phyloP scores from a whole-genome alignment of 177 flowering plant species.

The Vitis hybrid region DNA sequence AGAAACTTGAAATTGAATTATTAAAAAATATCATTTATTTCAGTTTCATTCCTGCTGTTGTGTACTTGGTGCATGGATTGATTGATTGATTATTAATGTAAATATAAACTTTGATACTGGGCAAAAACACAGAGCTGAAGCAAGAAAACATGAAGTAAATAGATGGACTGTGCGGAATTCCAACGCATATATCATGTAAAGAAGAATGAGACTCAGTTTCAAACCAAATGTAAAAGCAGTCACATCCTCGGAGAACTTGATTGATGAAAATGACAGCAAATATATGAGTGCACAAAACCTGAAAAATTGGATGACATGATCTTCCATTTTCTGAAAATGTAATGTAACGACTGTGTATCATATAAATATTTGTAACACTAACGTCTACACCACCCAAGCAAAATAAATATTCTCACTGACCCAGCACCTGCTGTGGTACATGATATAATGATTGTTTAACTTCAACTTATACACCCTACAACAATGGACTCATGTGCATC shows the following conservation, averaged over 20 bases:
- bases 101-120: no score
- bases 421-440: background rate
- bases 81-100: background rate
- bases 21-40: background rate
- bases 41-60: background rate
- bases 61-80: background rate
- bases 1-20: constrained; percentile 6
- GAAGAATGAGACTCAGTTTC: no score
- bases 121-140: no score
- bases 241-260: no score
- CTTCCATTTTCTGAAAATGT: constrained; percentile 9
- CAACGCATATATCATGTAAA: background rate
- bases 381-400: background rate
- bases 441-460: background rate
- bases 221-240: no score
- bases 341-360: constrained; percentile 12
- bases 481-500: background rate
- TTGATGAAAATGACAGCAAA: no score
- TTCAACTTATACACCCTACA: background rate
- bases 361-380: constrained; percentile 15
- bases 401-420: constrained; percentile 14
- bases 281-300: background rate
- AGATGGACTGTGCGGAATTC: no score
- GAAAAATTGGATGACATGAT: background rate
- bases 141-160: no score